Percentiles rank a stretch among this genome's conserved stretches.
Evolutionary conservation across 1,139 yeast genomes (phyloP).

Genomic region (Blastobotrys aristatus): DNA sequence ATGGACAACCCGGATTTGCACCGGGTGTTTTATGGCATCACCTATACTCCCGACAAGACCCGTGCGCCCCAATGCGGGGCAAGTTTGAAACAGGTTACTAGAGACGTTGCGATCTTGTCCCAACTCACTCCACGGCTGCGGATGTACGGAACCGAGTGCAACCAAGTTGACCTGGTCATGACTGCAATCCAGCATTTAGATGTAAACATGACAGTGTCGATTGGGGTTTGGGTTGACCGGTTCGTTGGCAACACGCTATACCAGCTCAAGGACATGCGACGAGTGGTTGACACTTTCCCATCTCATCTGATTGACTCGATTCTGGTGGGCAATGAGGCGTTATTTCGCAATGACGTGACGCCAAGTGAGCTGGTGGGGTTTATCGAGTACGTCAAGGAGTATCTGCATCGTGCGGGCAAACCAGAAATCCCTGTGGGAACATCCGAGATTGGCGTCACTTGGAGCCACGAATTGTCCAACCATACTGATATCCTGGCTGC

Average conservation of each 20-base stretch:
- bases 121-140: constrained; percentile 54
- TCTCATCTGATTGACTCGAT: constrained; percentile 46
- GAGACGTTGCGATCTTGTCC: constrained; percentile 54
- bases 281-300: constrained; percentile 44
- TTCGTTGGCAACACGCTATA: constrained; percentile 42
- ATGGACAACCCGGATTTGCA: constrained; percentile 24
- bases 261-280: constrained; percentile 37
- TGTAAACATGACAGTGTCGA: constrained; percentile 51
- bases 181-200: constrained; percentile 48
- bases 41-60: constrained; percentile 53
- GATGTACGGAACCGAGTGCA: constrained; percentile 60
- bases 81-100: constrained; percentile 43
- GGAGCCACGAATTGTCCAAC: constrained; percentile 30
- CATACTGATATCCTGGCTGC: constrained; percentile 57
- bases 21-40: constrained; percentile 51
- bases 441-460: constrained; percentile 48
- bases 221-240: constrained; percentile 62
- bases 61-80: constrained; percentile 43
- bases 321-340: constrained; percentile 59
- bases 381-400: constrained; percentile 42
- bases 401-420: constrained; percentile 31
- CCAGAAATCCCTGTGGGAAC: constrained; percentile 49
- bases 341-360: constrained; percentile 50
- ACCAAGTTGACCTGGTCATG: constrained; percentile 49
- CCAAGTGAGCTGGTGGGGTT: constrained; percentile 39